Conservation (phyloP, 2,329 filamentous ascomycete genomes). For the Diaporthe capsici region DNA sequence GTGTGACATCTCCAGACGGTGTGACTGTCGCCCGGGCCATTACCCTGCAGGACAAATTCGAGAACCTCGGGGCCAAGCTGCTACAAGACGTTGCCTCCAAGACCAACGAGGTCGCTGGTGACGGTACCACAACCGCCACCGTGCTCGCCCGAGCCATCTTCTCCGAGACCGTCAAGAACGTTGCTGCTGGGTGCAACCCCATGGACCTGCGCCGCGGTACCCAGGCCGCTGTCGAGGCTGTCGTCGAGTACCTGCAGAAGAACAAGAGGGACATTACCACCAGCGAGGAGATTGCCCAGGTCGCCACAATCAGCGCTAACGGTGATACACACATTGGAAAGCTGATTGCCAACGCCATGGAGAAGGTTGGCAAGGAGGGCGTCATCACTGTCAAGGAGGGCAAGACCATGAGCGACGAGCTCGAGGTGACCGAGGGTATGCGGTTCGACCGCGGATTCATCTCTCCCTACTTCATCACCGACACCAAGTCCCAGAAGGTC, state of each 20-base stretch:
- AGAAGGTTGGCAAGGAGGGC: conserved; percentile 99
- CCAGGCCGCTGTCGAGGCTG: conserved; percentile 94
- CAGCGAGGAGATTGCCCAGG: conserved; percentile 95
- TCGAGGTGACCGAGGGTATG: conserved; percentile 99
- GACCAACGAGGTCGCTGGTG: conserved; percentile 99
- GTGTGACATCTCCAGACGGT: conserved; percentile 71
- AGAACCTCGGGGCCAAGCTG: conserved; percentile 97
- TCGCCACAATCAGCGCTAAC: conserved; percentile 98
- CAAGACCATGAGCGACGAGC: conserved; percentile 97
- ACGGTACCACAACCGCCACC: conserved; percentile 97
- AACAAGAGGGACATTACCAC: conserved; percentile 99
- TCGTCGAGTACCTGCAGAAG: conserved; percentile 92
- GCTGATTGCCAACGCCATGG: conserved; percentile 98
- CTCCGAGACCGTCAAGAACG: conserved; percentile 99
- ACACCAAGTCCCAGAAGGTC: conserved; percentile 98
- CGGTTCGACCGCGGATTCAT: conserved; percentile 99
- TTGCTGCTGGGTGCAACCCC: conserved; percentile 98
- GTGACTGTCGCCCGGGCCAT: conserved; percentile 92
- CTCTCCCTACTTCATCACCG: conserved; percentile 99
- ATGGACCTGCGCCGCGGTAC: conserved; percentile 99
- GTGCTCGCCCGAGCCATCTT: conserved; percentile 98
- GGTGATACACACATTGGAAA: conserved; percentile 95
- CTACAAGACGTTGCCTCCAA: conserved; percentile 99
- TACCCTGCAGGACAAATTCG: conserved; percentile 97
- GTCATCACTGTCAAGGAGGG: conserved; percentile 99